Base-by-base conservation (phyloP, 106 monocot genomes). In the Allium fistulosum region DNA sequence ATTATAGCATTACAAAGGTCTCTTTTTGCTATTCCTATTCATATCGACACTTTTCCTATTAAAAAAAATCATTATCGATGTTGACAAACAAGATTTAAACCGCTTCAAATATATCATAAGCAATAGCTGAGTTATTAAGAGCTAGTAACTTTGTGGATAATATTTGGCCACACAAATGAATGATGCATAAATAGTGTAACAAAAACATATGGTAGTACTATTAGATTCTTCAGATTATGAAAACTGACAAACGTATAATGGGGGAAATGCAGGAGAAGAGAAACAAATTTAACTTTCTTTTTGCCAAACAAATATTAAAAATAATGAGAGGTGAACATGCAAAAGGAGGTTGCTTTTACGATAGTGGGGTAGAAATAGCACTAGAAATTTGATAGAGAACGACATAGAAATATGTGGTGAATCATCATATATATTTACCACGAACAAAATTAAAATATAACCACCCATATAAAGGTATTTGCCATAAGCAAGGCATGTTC, bases 361-460 rank as follows among this genome's bases (percentile, higher is more conserved):
- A 50, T 62, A 59, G 72, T 68, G 78, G 77, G 78, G 56, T 57
- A 62, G 49, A 11, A 67, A 73, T 16, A 73, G 78, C 78, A 78
- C 73, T 78, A 63, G 58, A 62, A 48, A 48, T 61, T 8, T 37
- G 45, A 9, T 8, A 15, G 47, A 63, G 46, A 63, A 47, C 14
- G 65, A 22, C 49, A 51, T 22, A 27, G 66, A 14, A n/a, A 46
- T 6, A 16, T n/a, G 68, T 8, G 27, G 55, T 4, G 22, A 16
- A 37, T 48, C 49, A 60, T 71, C 65, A 72, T 49, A 58, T 17
- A 59, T 53, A 53, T 8, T 4, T 14, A 3, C n/a, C 61, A 49
- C 53, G 12, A 47, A 57, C 26, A 46, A 0, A 47, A 17, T 26
- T 15, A 62, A 52, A 62, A 56, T 17, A 53, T 16, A 15, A 12